A percentile compares a stretch with the other conserved stretches of the same genome.
Conservation (phyloP, 257 asterid genomes). For the Petunia secreta region DNA sequence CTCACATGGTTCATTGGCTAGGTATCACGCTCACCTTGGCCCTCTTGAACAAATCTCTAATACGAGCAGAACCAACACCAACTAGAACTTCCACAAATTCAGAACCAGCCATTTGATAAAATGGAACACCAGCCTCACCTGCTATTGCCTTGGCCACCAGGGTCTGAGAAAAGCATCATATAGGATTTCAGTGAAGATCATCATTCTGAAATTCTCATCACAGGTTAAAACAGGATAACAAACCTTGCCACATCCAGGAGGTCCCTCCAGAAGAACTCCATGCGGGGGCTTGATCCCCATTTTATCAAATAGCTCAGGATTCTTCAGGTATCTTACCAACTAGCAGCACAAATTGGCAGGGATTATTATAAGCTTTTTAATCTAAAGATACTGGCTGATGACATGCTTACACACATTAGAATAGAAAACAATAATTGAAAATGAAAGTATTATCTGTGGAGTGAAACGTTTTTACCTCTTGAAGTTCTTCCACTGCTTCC, state of each 20-base stretch:
- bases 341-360: conserved; percentile 36
- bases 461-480: conserved; percentile 64
- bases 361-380: conserved; percentile 18
- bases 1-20: conserved; percentile 17
- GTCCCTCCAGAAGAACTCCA: conserved; percentile 99
- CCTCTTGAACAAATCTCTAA: conserved; percentile 95
- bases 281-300: conserved; percentile 99
- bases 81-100: conserved; percentile 97
- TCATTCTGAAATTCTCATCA: too few relatives aligned
- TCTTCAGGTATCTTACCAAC: conserved; percentile 96
- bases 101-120: conserved; percentile 99
- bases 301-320: conserved; percentile 93
- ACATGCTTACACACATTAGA: conserved; percentile 13
- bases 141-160: conserved; percentile 99
- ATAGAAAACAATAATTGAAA: neutral
- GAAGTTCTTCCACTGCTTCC: conserved; percentile 98
- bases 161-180: conserved; percentile 55
- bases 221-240: conserved; percentile 33
- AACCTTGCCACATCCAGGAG: conserved; percentile 99
- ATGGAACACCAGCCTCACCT: conserved; percentile 99
- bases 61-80: conserved; percentile 99
- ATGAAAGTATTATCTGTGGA: conserved; percentile 20
- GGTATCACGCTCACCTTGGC: conserved; percentile 69
- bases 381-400: neutral
- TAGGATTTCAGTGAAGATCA: neutral